These are phyloP conservation scores for Cyclotella atomus DNA, from an alignment of 108 stramenopile genomes.

Conservation along the genomic window DNA sequence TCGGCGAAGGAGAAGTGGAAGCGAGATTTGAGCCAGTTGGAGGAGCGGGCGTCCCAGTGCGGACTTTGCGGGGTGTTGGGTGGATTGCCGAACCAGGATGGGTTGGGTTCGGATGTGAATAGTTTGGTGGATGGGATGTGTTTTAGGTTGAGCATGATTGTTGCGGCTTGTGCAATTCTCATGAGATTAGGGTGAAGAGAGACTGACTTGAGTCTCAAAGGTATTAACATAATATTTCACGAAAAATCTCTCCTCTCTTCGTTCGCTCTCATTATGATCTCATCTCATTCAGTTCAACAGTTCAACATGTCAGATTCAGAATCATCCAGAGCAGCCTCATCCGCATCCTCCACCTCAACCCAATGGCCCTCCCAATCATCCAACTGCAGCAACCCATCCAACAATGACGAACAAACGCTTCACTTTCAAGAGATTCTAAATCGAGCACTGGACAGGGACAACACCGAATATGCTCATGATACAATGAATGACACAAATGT, in stretches of 20 bases:
- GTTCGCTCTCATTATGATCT: too few relatives aligned
- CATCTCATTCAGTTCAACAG: too few relatives aligned
- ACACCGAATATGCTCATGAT: background rate
- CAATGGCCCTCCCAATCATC: slow-evolving; percentile 28
- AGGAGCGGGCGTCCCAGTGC: slow-evolving; percentile 55
- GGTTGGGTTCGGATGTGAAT: slow-evolving; percentile 71
- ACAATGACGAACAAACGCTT: background rate
- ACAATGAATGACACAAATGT: background rate
- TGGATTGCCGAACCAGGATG: slow-evolving; percentile 74
- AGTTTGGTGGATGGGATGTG: slow-evolving; percentile 49
- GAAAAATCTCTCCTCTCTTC: too few relatives aligned
- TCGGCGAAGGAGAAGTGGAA: slow-evolving; percentile 91
- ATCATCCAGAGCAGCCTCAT: background rate
- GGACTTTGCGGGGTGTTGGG: slow-evolving; percentile 53
- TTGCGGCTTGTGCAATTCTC: background rate
- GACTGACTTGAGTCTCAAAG: too few relatives aligned
- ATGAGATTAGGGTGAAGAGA: background rate
- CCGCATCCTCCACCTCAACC: slow-evolving; percentile 17
- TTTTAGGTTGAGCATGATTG: slow-evolving; percentile 2
- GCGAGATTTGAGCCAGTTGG: slow-evolving; percentile 84
- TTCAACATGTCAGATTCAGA: background rate
- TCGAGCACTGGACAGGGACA: slow-evolving; percentile 8
- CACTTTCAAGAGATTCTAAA: slow-evolving; percentile 23
- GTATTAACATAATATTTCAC: too few relatives aligned
- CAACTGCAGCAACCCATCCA: background rate